A percentile compares a stretch with the other conserved stretches of the same genome.
phyloP scores from a whole-genome alignment of 2,329 filamentous ascomycete species.

The Fusarium udum region DNA sequence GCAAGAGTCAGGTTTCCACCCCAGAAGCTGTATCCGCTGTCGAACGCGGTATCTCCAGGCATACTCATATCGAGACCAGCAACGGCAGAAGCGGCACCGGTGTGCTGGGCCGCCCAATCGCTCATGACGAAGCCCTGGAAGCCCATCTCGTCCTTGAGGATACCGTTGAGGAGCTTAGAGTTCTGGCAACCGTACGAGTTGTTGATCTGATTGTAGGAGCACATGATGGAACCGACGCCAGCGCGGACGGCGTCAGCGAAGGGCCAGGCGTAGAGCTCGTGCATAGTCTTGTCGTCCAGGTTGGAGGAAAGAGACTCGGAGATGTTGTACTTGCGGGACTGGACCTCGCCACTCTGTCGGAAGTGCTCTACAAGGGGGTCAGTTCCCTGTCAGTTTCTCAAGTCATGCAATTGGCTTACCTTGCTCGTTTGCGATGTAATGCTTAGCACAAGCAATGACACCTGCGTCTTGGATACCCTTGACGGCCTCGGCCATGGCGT shows the following conservation, averaged over 20 bases:
- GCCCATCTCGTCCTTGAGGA: conserved; percentile 81
- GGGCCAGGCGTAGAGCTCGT: conserved; percentile 82
- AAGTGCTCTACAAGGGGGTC: conserved; percentile 67
- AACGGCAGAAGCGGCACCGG: conserved; percentile 71
- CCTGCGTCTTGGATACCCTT: conserved; percentile 84
- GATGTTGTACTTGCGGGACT: conserved; percentile 65
- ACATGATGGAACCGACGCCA: conserved; percentile 72
- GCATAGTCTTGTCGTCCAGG: conserved; percentile 77
- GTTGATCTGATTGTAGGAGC: conserved; percentile 81
- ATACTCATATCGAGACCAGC: conserved; percentile 89
- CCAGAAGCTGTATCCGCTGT: conserved; percentile 78
- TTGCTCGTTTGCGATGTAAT: conserved; percentile 79
- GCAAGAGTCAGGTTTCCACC: conserved; percentile 88
- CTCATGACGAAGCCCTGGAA: conserved; percentile 84
- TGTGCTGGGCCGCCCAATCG: conserved; percentile 83
- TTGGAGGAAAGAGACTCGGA: conserved; percentile 68
- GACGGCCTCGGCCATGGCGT: conserved; percentile 76
- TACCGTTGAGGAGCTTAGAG: conserved; percentile 76
- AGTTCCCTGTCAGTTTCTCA: not conserved
- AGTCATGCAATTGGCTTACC: conserved; percentile 35
- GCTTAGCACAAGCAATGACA: conserved; percentile 85
- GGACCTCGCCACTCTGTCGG: conserved; percentile 68
- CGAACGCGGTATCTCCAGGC: conserved; percentile 84
- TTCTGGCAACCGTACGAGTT: conserved; percentile 85
- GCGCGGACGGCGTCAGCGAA: conserved; percentile 78